phyloP scores from a whole-genome alignment of 768 basidiomycete genomes.

The Mycena epipterygia region DNA sequence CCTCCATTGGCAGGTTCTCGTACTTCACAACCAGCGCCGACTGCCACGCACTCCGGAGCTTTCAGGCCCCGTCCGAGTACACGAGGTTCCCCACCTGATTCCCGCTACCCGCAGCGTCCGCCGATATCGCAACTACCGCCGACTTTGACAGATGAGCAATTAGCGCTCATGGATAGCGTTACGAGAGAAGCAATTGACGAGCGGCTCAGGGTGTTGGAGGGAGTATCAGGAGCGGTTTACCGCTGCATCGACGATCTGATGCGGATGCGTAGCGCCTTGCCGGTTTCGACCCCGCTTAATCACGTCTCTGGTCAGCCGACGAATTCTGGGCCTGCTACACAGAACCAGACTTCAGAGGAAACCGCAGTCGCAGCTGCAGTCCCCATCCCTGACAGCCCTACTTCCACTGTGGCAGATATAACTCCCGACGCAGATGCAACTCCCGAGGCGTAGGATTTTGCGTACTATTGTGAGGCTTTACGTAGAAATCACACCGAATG shows the following conservation, averaged over 20 bases:
- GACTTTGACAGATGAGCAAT: slow-evolving; percentile 70
- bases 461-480: not conserved
- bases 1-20: slow-evolving; percentile 21
- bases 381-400: slow-evolving; percentile 22
- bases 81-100: slow-evolving; percentile 29
- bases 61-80: slow-evolving; percentile 22
- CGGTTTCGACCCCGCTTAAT: slow-evolving; percentile 47
- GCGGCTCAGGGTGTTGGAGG: slow-evolving; percentile 81
- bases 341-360: not conserved
- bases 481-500: not conserved
- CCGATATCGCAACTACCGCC: slow-evolving; percentile 56
- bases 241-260: slow-evolving; percentile 85
- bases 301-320: slow-evolving; percentile 31
- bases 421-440: not conserved
- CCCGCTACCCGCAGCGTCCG: slow-evolving; percentile 24
- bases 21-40: slow-evolving; percentile 9
- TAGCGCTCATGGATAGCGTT: slow-evolving; percentile 72
- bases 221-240: slow-evolving; percentile 80
- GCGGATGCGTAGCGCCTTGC: slow-evolving; percentile 79
- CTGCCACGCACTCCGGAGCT: not conserved
- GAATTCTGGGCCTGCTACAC: not conserved
- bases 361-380: slow-evolving; percentile 13
- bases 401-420: not conserved
- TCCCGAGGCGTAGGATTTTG: not conserved
- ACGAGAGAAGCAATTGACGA: slow-evolving; percentile 91